phyloP scores from a whole-genome alignment of 805 yeast species.

The Saccharomycopsis javanensis region DNA sequence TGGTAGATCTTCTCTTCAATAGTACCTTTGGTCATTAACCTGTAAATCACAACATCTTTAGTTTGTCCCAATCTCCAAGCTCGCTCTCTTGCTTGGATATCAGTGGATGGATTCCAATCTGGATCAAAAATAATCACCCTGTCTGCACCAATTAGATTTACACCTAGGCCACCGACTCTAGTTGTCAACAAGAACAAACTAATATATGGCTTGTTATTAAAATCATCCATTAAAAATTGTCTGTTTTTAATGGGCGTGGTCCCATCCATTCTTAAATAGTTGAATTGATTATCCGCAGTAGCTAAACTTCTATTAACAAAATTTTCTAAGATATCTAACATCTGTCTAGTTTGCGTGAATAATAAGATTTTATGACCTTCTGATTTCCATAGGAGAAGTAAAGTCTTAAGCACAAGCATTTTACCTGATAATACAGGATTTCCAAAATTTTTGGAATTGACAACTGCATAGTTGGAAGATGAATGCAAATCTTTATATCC shows the following conservation, averaged over 20 bases:
- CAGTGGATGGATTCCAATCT: slow-evolving; percentile 98
- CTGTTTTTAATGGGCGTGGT: slow-evolving; percentile 70
- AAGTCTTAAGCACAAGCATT: slow-evolving; percentile 74
- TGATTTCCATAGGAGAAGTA: slow-evolving; percentile 63
- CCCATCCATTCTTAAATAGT: slow-evolving; percentile 87
- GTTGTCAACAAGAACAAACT: slow-evolving; percentile 78
- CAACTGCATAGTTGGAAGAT: slow-evolving; percentile 23
- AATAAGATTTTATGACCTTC: slow-evolving; percentile 73
- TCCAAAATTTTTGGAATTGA: slow-evolving; percentile 34
- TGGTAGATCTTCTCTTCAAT: slow-evolving; percentile 96
- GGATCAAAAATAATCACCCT: slow-evolving; percentile 92
- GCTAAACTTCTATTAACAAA: slow-evolving; percentile 40
- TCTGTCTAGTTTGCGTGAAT: slow-evolving; percentile 90
- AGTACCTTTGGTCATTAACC: slow-evolving; percentile 89
- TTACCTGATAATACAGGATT: slow-evolving; percentile 68
- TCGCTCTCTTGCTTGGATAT: slow-evolving; percentile 90
- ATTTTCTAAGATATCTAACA: slow-evolving; percentile 77
- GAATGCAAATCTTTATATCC: neutral
- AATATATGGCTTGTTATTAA: slow-evolving; percentile 51
- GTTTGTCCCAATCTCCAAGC: slow-evolving; percentile 98
- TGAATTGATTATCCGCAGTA: slow-evolving; percentile 27
- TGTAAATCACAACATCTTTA: slow-evolving; percentile 79
- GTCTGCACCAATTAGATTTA: slow-evolving; percentile 90
- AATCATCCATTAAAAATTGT: slow-evolving; percentile 71
- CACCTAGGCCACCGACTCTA: slow-evolving; percentile 92